Conservation (phyloP, 768 basidiomycete genomes). For the Epithele typhae region DNA sequence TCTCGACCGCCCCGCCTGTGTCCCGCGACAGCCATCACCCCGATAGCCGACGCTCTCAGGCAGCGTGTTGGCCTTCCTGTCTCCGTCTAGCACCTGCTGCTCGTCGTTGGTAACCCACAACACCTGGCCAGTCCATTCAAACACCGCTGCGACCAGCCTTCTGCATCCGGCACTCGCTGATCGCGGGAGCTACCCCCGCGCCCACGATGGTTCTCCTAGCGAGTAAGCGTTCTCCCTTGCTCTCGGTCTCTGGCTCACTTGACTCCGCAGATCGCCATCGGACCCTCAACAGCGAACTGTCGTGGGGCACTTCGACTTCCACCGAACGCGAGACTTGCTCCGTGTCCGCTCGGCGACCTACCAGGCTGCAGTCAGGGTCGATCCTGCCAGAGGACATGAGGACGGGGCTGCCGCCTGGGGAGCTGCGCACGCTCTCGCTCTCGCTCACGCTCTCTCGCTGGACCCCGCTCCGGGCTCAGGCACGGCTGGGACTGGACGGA, state of each 20-base stretch:
- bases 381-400: neutral
- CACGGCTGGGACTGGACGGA: too few species aligned
- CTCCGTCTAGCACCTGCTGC: too few species aligned
- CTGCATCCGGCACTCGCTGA: neutral
- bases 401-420: neutral
- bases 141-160: neutral
- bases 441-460: constrained; percentile 9
- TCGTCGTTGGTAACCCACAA: neutral
- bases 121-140: neutral
- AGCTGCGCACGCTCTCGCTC: constrained; percentile 3
- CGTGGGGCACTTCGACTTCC: neutral
- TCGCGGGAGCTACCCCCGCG: neutral
- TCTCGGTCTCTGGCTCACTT: neutral
- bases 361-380: neutral
- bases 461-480: constrained; percentile 8
- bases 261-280: constrained; percentile 5
- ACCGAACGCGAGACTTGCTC: constrained; percentile 5
- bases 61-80: too few species aligned
- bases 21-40: too few species aligned
- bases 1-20: too few species aligned
- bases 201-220: constrained; percentile 10
- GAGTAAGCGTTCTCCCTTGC: constrained; percentile 3
- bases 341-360: neutral
- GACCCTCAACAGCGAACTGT: constrained; percentile 3
- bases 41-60: too few species aligned